Evolutionary conservation across 345 rosid genomes (phyloP).

Genomic region (Gossypium sturtianum): DNA sequence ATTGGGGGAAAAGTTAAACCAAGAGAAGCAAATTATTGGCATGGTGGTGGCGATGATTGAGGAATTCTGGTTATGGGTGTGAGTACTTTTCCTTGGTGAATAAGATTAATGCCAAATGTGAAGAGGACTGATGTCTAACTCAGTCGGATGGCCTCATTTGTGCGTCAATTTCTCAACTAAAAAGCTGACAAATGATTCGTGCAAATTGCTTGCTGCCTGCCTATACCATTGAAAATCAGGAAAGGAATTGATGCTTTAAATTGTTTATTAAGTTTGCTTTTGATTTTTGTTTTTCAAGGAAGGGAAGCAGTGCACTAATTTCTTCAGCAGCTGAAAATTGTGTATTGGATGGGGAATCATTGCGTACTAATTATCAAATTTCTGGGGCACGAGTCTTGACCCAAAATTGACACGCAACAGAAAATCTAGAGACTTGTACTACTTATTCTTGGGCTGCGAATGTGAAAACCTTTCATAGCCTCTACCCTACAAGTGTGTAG

Average conservation of each 20-base stretch:
- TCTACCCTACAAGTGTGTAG: no score
- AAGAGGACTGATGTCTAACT: neutral
- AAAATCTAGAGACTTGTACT: neutral
- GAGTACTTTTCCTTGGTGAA: neutral
- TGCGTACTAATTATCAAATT: neutral
- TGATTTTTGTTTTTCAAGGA: no score
- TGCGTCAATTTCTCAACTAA: no score
- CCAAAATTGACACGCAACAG: neutral
- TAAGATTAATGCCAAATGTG: neutral
- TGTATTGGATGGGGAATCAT: neutral
- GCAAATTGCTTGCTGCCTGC: no score
- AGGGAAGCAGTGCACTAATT: no score
- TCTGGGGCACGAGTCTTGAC: no score
- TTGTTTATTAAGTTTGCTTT: no score
- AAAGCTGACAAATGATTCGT: no score
- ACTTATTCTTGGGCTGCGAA: neutral
- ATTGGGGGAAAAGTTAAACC: neutral
- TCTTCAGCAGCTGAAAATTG: no score
- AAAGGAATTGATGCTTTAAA: no score
- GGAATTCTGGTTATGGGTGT: neutral
- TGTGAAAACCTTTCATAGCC: neutral
- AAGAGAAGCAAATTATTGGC: neutral
- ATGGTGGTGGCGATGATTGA: slow-evolving; percentile 57
- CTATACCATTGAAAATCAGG: no score
- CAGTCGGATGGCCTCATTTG: neutral